phyloP scores from a whole-genome alignment of 2,329 filamentous ascomycete genomes.

The Cordyceps tenuipes region DNA sequence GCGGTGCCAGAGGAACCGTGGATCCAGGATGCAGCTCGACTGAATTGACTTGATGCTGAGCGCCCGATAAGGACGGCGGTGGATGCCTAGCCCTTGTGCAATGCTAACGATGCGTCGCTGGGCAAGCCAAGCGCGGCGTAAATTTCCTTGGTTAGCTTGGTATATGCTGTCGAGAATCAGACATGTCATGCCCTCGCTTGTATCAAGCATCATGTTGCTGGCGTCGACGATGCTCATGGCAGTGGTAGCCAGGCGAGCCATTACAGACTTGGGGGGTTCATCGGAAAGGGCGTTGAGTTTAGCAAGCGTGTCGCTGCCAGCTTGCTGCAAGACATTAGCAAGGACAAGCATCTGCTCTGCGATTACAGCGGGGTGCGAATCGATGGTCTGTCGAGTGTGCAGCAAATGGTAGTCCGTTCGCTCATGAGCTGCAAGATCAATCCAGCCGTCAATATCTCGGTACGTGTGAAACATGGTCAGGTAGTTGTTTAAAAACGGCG shows the following conservation, averaged over 20 bases:
- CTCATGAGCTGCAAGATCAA: background rate
- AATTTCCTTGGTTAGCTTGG: slow-evolving; percentile 41
- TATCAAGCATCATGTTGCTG: slow-evolving; percentile 40
- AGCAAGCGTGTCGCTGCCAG: background rate
- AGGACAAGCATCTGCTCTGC: slow-evolving; percentile 28
- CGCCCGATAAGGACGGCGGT: slow-evolving; percentile 9
- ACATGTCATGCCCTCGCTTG: slow-evolving; percentile 42
- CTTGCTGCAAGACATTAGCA: slow-evolving; percentile 19
- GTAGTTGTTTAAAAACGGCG: background rate
- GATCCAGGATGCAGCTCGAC: slow-evolving; percentile 6
- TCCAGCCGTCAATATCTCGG: background rate
- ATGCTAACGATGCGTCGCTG: slow-evolving; percentile 39
- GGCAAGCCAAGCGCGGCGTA: slow-evolving; percentile 42
- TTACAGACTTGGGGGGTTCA: slow-evolving; percentile 14
- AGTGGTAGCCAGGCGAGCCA: slow-evolving; percentile 21
- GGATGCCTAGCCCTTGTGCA: slow-evolving; percentile 31
- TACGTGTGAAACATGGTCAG: background rate
- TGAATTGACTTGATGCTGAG: slow-evolving; percentile 7
- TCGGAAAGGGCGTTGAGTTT: slow-evolving; percentile 10
- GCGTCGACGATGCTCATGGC: slow-evolving; percentile 32
- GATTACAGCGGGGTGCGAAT: slow-evolving; percentile 25
- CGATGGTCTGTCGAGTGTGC: background rate
- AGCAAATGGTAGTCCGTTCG: slow-evolving; percentile 1
- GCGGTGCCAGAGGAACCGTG: slow-evolving; percentile 28
- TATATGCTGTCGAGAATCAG: slow-evolving; percentile 37